Evolutionary conservation across 228 moss, liverwort and hornwort genomes (phyloP), one percentile per base, ranked within the genome.

Genomic region (Sphagnum magellanicum): DNA sequence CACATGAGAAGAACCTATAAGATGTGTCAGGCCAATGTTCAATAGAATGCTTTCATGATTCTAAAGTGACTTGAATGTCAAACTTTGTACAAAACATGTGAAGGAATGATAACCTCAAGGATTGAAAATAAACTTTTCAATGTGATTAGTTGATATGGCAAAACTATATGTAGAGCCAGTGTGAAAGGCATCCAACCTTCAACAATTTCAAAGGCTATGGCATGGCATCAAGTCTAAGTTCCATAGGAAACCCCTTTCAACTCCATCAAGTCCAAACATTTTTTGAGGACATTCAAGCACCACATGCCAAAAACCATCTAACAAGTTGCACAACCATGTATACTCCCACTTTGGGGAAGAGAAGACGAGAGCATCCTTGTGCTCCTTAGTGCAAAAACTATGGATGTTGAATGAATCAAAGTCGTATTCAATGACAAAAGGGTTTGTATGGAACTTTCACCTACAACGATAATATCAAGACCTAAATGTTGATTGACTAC

Each of bases 361-460:
- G 67, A 81, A 84, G 62, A 81, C 65, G 10, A 81, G 78, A 5
- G 74, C 76, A 64, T 81, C 72, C 69, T 76, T 81, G 12, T 84
- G 72, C 14, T 81, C 78, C 2, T 67, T 57, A 0, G 76, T 59
- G 13, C 15, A 65, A 59, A 84, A 81, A 0, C 74, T 76, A 50
- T 84, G 78, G 5, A 84, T 84, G 59, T 81, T 84, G 50, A 84
- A 84, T 9, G 81, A 84, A 53, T 84, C 81, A 78, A 84, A 84
- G 72, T 84, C 81, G 53, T 84, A 81, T 5, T 78, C 78, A 16
- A 6, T 69, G 51, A 81, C 84, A 74, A 84, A 84, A 7, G n/a
- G 84, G 78, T 71, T 81, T 81, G 13, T 84, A 84, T 17, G 81
- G 81, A 4, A 81, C 78, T n/a, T 65, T 84, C 76, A 50, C 78